A percentile compares a stretch with the other conserved stretches of the same genome.
Evolutionary conservation across 768 basidiomycete species (phyloP).

Genomic region (Hypsizygus marmoreus): DNA sequence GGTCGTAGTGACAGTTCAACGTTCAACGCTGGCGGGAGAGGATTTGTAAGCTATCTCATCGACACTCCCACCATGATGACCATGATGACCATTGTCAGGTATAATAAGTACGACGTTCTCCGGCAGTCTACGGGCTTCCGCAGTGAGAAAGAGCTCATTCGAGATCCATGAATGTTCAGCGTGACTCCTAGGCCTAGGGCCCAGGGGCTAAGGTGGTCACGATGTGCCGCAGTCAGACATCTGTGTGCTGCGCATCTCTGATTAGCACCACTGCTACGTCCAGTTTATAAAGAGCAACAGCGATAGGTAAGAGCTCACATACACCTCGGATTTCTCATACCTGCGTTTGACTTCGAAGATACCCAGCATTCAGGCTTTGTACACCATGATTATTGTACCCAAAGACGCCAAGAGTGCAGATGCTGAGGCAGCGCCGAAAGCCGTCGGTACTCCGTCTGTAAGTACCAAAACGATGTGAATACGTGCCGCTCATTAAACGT

Average conservation of each 20-base stretch:
- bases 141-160: no score
- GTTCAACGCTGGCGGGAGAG: background rate
- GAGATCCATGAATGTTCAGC: no score
- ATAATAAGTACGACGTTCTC: background rate
- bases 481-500: background rate
- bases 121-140: no score
- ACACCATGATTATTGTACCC: conserved; percentile 9
- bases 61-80: no score
- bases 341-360: conserved; percentile 1
- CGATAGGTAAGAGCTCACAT: background rate
- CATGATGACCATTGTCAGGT: no score
- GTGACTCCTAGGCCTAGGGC: no score
- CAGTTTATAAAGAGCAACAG: conserved; percentile 1
- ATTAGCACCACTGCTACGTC: background rate
- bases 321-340: background rate
- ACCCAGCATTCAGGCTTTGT: background rate
- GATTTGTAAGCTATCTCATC: conserved; percentile 13
- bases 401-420: conserved; percentile 12
- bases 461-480: background rate
- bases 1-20: conserved; percentile 6
- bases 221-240: no score
- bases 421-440: background rate
- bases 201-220: no score
- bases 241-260: background rate
- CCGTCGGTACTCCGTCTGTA: conserved; percentile 3